These are phyloP conservation scores for Cronartium ribicola DNA, from an alignment of 1,284 basidiomycete genomes.

Conservation along the genomic window DNA sequence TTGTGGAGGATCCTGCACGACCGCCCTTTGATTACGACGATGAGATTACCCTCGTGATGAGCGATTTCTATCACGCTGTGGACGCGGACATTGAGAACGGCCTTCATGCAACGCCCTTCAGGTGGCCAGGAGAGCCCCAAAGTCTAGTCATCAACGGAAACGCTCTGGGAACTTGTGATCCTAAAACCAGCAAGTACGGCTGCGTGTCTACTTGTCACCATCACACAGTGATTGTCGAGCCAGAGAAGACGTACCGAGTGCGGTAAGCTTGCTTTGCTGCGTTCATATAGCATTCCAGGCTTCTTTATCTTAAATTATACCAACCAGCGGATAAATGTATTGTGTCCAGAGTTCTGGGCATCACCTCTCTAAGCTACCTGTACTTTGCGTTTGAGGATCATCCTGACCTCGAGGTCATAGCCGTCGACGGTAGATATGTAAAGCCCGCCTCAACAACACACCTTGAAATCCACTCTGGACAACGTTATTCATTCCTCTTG, in stretches of 20 bases:
- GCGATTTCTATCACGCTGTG: slow-evolving; percentile 45
- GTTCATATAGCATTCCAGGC: slow-evolving; percentile 43
- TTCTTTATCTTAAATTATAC: neutral
- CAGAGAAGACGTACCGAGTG: slow-evolving; percentile 17
- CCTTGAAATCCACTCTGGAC: slow-evolving; percentile 46
- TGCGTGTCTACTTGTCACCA: slow-evolving; percentile 45
- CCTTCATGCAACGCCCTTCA: slow-evolving; percentile 45
- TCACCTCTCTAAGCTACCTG: slow-evolving; percentile 18
- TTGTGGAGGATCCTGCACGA: slow-evolving; percentile 43
- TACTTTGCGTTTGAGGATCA: slow-evolving; percentile 37
- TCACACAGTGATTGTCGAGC: slow-evolving; percentile 27
- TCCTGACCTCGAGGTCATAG: slow-evolving; percentile 45
- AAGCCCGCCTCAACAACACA: slow-evolving; percentile 37
- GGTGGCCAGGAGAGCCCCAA: slow-evolving; percentile 46
- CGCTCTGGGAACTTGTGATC: slow-evolving; percentile 43
- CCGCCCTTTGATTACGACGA: slow-evolving; percentile 43
- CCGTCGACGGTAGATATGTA: slow-evolving; percentile 47
- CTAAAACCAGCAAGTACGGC: slow-evolving; percentile 41
- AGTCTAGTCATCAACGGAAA: slow-evolving; percentile 47
- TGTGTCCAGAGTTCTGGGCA: neutral
- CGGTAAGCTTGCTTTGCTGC: slow-evolving; percentile 44
- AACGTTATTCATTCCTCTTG: slow-evolving; percentile 47
- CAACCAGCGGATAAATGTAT: neutral
- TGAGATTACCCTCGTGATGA: slow-evolving; percentile 44
- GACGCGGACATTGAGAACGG: slow-evolving; percentile 37